Evolutionary conservation across 352 stramenopile genomes (phyloP), one percentile per base, ranked within the genome.

Genomic region (Pythium oligandrum): DNA sequence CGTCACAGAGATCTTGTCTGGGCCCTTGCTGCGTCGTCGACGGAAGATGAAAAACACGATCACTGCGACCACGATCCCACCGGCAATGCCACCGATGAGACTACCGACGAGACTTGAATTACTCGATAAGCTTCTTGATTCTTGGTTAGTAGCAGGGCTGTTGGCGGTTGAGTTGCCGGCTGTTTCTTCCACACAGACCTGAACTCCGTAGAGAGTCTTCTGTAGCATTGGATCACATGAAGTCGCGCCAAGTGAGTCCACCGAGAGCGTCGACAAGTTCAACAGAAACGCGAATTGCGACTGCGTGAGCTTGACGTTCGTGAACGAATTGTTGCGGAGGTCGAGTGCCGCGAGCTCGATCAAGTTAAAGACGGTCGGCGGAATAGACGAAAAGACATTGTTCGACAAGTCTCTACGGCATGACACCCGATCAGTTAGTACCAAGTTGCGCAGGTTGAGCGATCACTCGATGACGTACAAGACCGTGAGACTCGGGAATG

Each of bases 331-430:
- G 31, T 59, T 48, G 1, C 70, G 59, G 12, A 89, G 56, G 34
- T 74, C 63, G 7, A 89, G 57, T 36, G 65, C 52, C 40, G 71
- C 51, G 17, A 89, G 64, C 3, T 51, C 68, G 11, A 66, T 46
- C 55, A 85, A 71, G 5, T 68, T 63, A 51, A 78, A 89, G 7
- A 89, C 65, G 4, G 65, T 63, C 3, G 51, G 34, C 2, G 75
- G 78, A 33, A 86, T 75, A 11, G 60, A 63, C 1, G 70, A 73
- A 34, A 89, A 64, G 6, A 78, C 66, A 60, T 89, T 89, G 55
- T 54, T 38, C 6, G 62, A 73, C 33, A 89, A 39, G 48, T 87
- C 71, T 36, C 75, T 86, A 44, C 40, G 50, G 36, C 38, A 9
- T 3, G 42, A 53, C 38, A 42, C 7, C 11, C 36, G 47, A 17